A percentile compares a stretch with the other conserved stretches of the same genome.
Conservation (phyloP, 2,329 filamentous ascomycete species). For the Neopestalotiopsis sp. region DNA sequence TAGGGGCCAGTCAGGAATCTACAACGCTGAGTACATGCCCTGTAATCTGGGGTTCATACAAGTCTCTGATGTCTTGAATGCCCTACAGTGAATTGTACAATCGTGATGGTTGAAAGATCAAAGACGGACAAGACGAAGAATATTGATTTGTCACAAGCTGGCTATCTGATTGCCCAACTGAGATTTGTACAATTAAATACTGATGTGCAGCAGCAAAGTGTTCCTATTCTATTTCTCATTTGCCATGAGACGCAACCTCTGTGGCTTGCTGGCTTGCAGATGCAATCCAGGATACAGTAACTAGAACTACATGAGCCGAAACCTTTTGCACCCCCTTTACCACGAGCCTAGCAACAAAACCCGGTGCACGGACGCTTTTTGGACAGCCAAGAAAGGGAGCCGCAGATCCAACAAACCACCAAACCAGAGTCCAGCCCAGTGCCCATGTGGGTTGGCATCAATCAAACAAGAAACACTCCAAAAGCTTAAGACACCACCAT, state of each 20-base stretch:
- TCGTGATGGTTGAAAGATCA: too few relatives aligned
- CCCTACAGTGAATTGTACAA: neutral
- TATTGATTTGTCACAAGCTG: too few relatives aligned
- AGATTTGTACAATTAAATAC: too few relatives aligned
- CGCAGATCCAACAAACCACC: neutral
- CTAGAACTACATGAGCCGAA: neutral
- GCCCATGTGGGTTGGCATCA: neutral
- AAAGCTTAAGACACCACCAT: neutral
- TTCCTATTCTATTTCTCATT: too few relatives aligned
- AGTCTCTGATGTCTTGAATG: neutral
- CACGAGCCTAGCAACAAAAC: neutral
- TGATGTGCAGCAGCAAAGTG: too few relatives aligned
- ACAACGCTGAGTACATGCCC: neutral
- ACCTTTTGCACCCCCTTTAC: neutral
- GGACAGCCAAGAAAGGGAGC: conserved; percentile 1
- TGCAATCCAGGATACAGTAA: neutral
- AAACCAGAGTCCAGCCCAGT: neutral
- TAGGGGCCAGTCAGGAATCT: neutral
- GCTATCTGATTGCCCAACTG: too few relatives aligned
- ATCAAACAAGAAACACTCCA: conserved; percentile 1
- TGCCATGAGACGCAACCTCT: neutral
- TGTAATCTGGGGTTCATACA: neutral
- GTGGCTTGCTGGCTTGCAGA: neutral
- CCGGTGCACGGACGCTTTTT: neutral
- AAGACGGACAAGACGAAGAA: too few relatives aligned